These are phyloP conservation scores for Leccinum obscurum DNA, from an alignment of 768 basidiomycete species.

Conservation along the genomic window DNA sequence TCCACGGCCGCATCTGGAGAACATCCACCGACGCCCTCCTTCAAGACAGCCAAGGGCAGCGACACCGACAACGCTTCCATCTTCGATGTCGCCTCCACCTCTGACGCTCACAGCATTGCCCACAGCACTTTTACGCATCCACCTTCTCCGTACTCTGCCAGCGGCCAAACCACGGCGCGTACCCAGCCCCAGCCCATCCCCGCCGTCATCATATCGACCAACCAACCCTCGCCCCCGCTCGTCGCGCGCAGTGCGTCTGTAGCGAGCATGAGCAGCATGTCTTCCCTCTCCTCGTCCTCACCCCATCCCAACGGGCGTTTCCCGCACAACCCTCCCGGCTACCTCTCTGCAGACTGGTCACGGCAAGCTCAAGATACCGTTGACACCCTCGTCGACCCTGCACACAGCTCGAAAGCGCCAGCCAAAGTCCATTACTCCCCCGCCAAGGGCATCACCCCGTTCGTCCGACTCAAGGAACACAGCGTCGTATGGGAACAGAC, in stretches of 20 bases:
- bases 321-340: constrained; percentile 11
- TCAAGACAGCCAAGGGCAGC: constrained; percentile 13
- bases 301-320: constrained; percentile 1
- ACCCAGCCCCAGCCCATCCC: constrained; percentile 20
- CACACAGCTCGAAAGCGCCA: background rate
- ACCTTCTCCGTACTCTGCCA: constrained; percentile 10
- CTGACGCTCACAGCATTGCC: constrained; percentile 30
- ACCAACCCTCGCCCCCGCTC: constrained; percentile 13
- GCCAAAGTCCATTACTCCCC: constrained; percentile 29
- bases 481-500: constrained; percentile 60
- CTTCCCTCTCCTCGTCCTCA: constrained; percentile 21
- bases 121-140: constrained; percentile 29
- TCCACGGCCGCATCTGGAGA: background rate
- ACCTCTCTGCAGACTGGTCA: constrained; percentile 31
- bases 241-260: constrained; percentile 23
- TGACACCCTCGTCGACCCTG: background rate
- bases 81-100: constrained; percentile 24
- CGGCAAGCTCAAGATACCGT: constrained; percentile 11
- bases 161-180: constrained; percentile 12
- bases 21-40: background rate
- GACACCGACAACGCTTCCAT: constrained; percentile 29
- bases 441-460: constrained; percentile 62
- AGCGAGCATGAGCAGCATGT: constrained; percentile 21
- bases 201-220: constrained; percentile 29
- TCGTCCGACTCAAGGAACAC: constrained; percentile 62